Conservation (phyloP, 2,329 filamentous ascomycete species). For the Exophiala aquamarina region DNA sequence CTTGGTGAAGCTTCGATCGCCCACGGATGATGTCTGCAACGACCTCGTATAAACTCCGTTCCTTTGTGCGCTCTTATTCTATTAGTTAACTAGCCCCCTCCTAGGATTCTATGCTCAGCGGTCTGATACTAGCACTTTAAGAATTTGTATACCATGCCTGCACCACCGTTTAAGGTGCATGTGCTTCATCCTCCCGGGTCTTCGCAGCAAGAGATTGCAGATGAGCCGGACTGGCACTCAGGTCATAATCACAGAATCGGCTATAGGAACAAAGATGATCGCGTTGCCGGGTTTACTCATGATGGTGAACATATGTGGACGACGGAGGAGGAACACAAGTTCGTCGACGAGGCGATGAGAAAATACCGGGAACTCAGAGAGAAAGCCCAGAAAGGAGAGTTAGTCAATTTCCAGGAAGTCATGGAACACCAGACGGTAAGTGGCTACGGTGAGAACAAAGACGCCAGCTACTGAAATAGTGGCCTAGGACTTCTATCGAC, state of each 20-base stretch:
- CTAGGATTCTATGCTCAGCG: too few relatives aligned
- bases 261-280: constrained; percentile 37
- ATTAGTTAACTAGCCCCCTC: too few relatives aligned
- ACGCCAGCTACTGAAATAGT: not conserved
- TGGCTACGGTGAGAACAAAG: too few relatives aligned
- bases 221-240: constrained; percentile 45
- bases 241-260: constrained; percentile 43
- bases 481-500: constrained; percentile 46
- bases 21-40: too few relatives aligned
- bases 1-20: too few relatives aligned
- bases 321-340: constrained; percentile 25
- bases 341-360: constrained; percentile 30
- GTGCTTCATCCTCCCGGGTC: constrained; percentile 39
- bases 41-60: too few relatives aligned
- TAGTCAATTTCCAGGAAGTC: constrained; percentile 31
- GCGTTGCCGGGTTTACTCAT: constrained; percentile 41
- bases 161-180: not conserved
- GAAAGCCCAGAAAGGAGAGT: constrained; percentile 27
- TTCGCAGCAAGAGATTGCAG: constrained; percentile 38
- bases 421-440: constrained; percentile 31
- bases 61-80: too few relatives aligned
- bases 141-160: not conserved
- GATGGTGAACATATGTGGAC: constrained; percentile 31
- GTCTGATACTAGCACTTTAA: too few relatives aligned
- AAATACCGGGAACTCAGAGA: constrained; percentile 29